These are phyloP conservation scores for Dalechampia spathulata DNA, from an alignment of 441 rosid genomes.

Conservation along the genomic window DNA sequence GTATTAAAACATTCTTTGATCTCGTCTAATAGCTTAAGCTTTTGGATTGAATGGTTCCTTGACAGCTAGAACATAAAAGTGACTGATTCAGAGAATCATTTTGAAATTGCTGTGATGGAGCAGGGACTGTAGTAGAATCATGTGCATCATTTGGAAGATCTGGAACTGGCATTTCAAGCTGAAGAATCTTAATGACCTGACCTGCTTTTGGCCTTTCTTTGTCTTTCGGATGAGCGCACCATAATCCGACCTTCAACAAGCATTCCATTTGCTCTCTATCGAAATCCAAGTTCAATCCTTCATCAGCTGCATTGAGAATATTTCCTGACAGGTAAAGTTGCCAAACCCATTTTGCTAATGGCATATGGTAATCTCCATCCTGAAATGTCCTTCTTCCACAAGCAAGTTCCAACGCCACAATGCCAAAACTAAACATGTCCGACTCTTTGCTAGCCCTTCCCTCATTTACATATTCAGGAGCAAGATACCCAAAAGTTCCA, in stretches of 20 bases:
- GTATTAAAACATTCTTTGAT: too few relatives aligned
- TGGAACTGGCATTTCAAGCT: not conserved
- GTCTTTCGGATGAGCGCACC: not conserved
- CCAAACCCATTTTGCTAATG: constrained; percentile 8
- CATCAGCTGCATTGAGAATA: not conserved
- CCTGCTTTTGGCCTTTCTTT: not conserved
- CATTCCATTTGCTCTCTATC: constrained; percentile 5
- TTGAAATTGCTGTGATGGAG: too few relatives aligned
- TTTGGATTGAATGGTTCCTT: too few relatives aligned
- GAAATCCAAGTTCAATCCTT: not conserved
- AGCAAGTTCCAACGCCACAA: constrained; percentile 4
- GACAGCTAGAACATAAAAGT: too few relatives aligned
- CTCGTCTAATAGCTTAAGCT: too few relatives aligned
- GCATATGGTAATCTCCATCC: not conserved
- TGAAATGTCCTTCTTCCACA: not conserved
- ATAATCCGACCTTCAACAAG: constrained; percentile 5
- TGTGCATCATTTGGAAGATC: not conserved
- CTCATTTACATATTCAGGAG: not conserved
- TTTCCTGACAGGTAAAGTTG: constrained; percentile 6
- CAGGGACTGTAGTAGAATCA: too few relatives aligned
- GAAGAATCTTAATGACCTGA: constrained; percentile 1
- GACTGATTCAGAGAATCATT: too few relatives aligned
- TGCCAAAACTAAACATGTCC: constrained; percentile 3
- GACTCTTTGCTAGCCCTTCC: constrained; percentile 9
- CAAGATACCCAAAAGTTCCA: constrained; percentile 1